Conservation (phyloP, 371 early-diverging fungal genomes). For the Antonospora locustae region DNA sequence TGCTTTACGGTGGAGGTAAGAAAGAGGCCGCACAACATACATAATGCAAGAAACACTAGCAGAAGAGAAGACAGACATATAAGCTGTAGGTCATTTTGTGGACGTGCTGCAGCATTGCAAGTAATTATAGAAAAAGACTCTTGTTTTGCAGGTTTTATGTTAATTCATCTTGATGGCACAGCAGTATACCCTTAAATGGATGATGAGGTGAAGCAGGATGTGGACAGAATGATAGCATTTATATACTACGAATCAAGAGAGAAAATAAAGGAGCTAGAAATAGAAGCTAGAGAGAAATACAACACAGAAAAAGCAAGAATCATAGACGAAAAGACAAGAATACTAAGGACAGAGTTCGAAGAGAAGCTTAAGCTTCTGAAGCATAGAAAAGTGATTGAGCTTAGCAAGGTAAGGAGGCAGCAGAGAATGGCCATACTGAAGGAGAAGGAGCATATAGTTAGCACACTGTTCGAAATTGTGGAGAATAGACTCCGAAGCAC, state of each 20-base stretch:
- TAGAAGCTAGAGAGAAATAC: slow-evolving; percentile 50
- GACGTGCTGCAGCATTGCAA: too few relatives aligned
- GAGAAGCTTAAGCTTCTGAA: slow-evolving; percentile 38
- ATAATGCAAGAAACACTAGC: too few relatives aligned
- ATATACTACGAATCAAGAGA: slow-evolving; percentile 53
- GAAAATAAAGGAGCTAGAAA: slow-evolving; percentile 51
- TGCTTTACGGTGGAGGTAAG: too few relatives aligned
- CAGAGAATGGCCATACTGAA: slow-evolving; percentile 23
- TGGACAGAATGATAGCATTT: slow-evolving; percentile 53
- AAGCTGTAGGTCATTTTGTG: too few relatives aligned
- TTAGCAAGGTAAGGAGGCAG: slow-evolving; percentile 34
- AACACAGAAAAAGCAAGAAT: slow-evolving; percentile 40
- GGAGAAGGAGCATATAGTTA: slow-evolving; percentile 35
- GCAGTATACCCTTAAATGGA: too few relatives aligned
- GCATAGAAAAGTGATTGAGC: slow-evolving; percentile 24
- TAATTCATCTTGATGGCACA: too few relatives aligned
- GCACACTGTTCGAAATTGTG: slow-evolving; percentile 21
- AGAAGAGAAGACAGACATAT: too few relatives aligned
- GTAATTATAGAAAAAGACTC: too few relatives aligned
- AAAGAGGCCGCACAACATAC: too few relatives aligned
- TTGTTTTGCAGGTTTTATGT: too few relatives aligned
- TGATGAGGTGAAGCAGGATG: slow-evolving; percentile 40
- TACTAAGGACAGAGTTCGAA: slow-evolving; percentile 24
- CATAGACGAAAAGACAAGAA: slow-evolving; percentile 20
- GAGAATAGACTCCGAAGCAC: not conserved